Conservation (phyloP, 352 stramenopile species). For the Globisporangium takayamanum region DNA sequence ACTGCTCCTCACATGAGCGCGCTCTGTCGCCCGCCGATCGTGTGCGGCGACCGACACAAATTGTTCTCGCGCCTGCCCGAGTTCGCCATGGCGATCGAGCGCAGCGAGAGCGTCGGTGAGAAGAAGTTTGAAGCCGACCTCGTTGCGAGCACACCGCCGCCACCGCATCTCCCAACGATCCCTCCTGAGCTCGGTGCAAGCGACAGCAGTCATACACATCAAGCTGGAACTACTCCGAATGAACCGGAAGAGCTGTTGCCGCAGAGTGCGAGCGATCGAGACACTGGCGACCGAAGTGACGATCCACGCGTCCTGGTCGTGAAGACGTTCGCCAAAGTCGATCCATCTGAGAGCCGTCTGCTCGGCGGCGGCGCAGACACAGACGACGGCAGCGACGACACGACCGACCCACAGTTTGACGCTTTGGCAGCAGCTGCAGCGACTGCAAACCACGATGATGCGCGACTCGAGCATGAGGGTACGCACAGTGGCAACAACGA, state of each 20-base stretch:
- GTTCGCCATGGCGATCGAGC: slow-evolving; percentile 14
- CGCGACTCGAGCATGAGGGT: slow-evolving; percentile 2
- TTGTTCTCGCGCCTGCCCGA: slow-evolving; percentile 30
- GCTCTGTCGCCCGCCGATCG: slow-evolving; percentile 32
- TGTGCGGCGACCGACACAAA: slow-evolving; percentile 43
- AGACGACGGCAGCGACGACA: slow-evolving; percentile 5
- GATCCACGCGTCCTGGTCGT: slow-evolving; percentile 7
- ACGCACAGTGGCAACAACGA: not conserved
- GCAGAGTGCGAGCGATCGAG: not conserved
- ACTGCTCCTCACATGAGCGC: not conserved
- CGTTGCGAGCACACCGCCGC: slow-evolving; percentile 41
- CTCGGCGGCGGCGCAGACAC: slow-evolving; percentile 9
- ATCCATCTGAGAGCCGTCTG: slow-evolving; percentile 28
- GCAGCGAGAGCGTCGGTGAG: slow-evolving; percentile 13
- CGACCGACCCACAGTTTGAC: slow-evolving; percentile 2
- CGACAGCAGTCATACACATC: not conserved
- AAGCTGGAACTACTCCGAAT: not conserved
- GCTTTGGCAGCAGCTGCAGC: not conserved
- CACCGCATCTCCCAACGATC: slow-evolving; percentile 41
- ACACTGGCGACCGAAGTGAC: not conserved
- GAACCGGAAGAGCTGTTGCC: slow-evolving; percentile 8
- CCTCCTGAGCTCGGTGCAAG: slow-evolving; percentile 24
- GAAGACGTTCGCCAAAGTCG: slow-evolving; percentile 26
- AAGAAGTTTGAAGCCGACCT: slow-evolving; percentile 51
- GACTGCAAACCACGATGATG: not conserved